Evolutionary conservation across 2,329 filamentous ascomycete genomes (phyloP), one percentile per base, ranked within the genome.

Genomic region (Scytalidium sp.): DNA sequence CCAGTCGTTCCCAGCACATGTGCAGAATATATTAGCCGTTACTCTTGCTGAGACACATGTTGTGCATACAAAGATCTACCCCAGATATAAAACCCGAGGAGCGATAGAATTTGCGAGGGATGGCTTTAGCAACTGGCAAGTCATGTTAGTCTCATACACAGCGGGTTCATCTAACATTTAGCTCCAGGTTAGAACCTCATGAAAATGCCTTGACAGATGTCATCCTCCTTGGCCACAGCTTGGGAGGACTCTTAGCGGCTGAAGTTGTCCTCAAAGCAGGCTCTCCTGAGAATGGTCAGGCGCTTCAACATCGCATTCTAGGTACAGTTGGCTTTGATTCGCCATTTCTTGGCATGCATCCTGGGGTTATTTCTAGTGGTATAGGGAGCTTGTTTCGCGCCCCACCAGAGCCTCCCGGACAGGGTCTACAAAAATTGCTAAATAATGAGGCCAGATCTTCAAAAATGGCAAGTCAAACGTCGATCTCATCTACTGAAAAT

Each of bases 291-390:
- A 51, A 46, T 19, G 56, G 57, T 22, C 51, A 53, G 50, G 71
- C 71, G 10, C 82, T 88, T 56, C 84, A 83, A 55, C 89, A 96
- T 70, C 80, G 83, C 9, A 87, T 96, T 39, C 68, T 96, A 23
- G 92, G 92, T 0, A 85, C 85, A 3, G 75, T 97, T 49, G 88
- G 88, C 49, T 85, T 96, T 44, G 92, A 97, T 67, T 87, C 88
- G 0, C 92, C 92, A 0, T 90, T 95, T 51, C 74, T 96, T 5
- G 92, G 92, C 3, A 86, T 97, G 64, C 90, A 97, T 67, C 91
- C 90, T 1, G 88, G 92, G 5, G 87, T 97, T 40, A 81, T 96
- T 40, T 80, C 84, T n/a, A 88, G 88, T 32, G 90, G 91, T 2
- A 79, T 96, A 47, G 80, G 84, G 2, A 93, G 89, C 62, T 75